Evolutionary conservation across 164 flowering plant species (phyloP).

Genomic region (Aristolochia contorta): DNA sequence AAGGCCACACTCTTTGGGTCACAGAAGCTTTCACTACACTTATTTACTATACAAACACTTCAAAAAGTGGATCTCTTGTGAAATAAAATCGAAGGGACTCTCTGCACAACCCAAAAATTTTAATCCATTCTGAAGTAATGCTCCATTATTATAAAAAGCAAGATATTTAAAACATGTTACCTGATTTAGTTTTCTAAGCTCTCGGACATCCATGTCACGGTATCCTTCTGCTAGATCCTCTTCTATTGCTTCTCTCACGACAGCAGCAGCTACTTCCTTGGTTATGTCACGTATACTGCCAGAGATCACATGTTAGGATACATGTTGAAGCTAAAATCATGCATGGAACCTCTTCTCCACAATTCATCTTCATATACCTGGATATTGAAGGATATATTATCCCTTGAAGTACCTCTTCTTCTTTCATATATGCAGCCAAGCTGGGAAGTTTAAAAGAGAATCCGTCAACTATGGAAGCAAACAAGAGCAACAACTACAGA

Average conservation of each 20-base stretch:
- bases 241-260: conserved; percentile 73
- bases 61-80: neutral
- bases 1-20: no score
- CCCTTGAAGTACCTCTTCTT: conserved; percentile 80
- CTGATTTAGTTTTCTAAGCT: conserved; percentile 51
- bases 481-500: no score
- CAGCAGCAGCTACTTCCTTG: conserved; percentile 90
- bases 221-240: conserved; percentile 96
- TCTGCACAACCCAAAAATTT: neutral
- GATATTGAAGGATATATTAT: conserved; percentile 81
- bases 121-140: neutral
- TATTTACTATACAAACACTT: neutral
- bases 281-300: conserved; percentile 94
- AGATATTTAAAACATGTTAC: conserved; percentile 16
- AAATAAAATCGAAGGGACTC: neutral
- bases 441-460: conserved; percentile 24
- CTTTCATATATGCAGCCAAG: conserved; percentile 89
- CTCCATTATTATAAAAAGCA: neutral
- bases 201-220: conserved; percentile 84
- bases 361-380: conserved; percentile 31
- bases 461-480: neutral
- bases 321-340: neutral
- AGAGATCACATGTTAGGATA: conserved; percentile 1
- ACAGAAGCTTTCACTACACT: neutral
- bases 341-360: neutral